Conservation (phyloP, 306 rosid species). For the Prunus fruticosa region DNA sequence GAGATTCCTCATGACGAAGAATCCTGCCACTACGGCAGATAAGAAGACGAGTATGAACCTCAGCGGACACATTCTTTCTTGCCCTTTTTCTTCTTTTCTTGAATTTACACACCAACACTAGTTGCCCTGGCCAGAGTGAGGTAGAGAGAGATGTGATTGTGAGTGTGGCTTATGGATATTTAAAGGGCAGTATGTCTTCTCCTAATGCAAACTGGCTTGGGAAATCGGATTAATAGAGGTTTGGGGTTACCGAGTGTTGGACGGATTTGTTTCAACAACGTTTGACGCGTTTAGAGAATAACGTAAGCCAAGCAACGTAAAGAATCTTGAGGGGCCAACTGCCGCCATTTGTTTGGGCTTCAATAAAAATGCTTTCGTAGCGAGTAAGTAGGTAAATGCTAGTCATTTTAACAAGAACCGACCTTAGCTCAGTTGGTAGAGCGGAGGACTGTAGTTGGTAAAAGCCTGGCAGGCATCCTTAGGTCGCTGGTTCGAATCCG, state of each 20-base stretch:
- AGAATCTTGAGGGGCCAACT: background rate
- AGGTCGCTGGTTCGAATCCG: constrained; percentile 25
- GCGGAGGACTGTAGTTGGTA: constrained; percentile 60
- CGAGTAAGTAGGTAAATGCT: fast-evolving
- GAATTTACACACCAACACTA: background rate
- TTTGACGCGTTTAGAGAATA: background rate
- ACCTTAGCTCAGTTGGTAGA: constrained; percentile 62
- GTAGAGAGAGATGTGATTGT: background rate
- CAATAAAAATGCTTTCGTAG: too few relatives aligned
- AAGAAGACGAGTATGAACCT: constrained; percentile 1
- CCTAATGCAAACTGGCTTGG: background rate
- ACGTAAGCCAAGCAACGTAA: background rate
- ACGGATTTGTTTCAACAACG: background rate
- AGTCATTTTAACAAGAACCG: background rate
- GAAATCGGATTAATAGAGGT: background rate
- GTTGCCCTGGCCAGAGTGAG: background rate
- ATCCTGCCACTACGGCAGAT: background rate
- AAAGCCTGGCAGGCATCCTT: constrained; percentile 28
- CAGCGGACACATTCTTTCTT: constrained; percentile 12
- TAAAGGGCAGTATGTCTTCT: background rate
- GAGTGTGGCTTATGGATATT: background rate
- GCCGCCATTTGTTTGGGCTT: background rate
- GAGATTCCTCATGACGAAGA: background rate
- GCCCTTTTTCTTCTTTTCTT: too few relatives aligned
- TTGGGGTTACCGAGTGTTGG: background rate